A percentile compares a stretch with the other conserved stretches of the same genome.
Evolutionary conservation across 306 rosid genomes (phyloP).

Genomic region (Ochetophila trinervis): DNA sequence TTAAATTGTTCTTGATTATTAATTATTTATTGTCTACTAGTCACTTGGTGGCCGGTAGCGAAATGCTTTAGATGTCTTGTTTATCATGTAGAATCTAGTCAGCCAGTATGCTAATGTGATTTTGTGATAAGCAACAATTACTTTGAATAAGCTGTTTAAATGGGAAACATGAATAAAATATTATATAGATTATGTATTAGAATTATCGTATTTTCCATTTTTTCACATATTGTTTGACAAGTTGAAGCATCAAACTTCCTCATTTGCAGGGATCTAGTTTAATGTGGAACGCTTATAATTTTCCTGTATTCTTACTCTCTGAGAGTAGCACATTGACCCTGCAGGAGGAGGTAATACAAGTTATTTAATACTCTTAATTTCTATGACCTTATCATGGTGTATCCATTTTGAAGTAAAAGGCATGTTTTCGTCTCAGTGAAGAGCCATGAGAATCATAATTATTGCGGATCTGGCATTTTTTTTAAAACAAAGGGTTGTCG

Average conservation of each 20-base stretch:
- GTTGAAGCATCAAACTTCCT: conserved; percentile 15
- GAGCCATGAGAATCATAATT: neutral
- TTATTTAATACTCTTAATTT: conserved; percentile 15
- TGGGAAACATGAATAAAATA: neutral
- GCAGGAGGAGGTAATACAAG: conserved; percentile 68
- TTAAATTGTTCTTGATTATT: too few relatives aligned
- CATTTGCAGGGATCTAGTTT: conserved; percentile 79
- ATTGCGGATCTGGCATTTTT: too few relatives aligned
- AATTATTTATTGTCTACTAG: neutral
- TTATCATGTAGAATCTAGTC: neutral
- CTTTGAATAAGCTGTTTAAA: conserved; percentile 1
- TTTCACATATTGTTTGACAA: conserved; percentile 9
- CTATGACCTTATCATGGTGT: neutral
- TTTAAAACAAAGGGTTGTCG: neutral
- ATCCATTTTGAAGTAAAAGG: too few relatives aligned
- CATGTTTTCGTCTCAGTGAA: neutral
- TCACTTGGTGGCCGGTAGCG: neutral
- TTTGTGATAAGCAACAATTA: neutral
- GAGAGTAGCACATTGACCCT: conserved; percentile 52
- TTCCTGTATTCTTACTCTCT: conserved; percentile 77
- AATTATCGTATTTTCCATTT: neutral
- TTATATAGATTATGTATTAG: neutral
- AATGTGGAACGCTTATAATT: conserved; percentile 64
- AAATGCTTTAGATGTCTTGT: neutral
- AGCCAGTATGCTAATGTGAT: neutral